Conservation (phyloP, 1,284 basidiomycete genomes). For the Sparassis latifolia region DNA sequence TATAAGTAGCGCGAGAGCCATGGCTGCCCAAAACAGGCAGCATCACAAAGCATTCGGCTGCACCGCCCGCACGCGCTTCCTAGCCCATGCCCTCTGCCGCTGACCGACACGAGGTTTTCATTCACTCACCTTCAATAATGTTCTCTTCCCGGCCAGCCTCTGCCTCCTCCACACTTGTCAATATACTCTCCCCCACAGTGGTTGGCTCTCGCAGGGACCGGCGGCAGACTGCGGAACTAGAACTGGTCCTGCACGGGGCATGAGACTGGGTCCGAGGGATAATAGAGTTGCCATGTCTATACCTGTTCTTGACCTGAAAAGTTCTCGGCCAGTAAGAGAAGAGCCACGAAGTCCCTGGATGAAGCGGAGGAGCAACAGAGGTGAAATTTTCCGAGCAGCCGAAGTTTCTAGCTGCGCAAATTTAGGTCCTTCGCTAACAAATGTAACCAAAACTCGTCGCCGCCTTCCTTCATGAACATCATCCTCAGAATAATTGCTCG, state of each 20-base stretch:
- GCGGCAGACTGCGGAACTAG: not conserved
- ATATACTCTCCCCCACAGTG: not conserved
- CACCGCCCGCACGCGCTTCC: not conserved
- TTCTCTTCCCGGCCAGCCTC: not conserved
- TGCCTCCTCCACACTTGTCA: not conserved
- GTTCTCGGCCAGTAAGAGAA: not conserved
- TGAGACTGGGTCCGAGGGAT: not conserved
- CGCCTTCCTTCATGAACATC: too few relatives aligned
- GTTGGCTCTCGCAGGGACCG: not conserved
- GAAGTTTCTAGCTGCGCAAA: too few relatives aligned
- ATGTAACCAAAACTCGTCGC: too few relatives aligned
- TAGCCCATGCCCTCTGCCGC: slow-evolving; percentile 9
- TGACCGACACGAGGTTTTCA: slow-evolving; percentile 8
- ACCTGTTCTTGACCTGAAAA: not conserved
- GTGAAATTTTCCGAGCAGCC: not conserved
- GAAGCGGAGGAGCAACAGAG: not conserved
- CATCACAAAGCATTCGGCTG: slow-evolving; percentile 2
- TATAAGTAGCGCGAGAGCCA: slow-evolving; percentile 21
- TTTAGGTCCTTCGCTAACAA: too few relatives aligned
- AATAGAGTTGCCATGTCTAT: not conserved
- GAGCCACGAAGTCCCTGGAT: not conserved
- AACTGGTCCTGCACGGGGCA: not conserved
- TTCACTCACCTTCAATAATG: not conserved
- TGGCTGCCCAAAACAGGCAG: slow-evolving; percentile 10
- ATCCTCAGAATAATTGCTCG: too few relatives aligned